Evolutionary conservation across 202 grass and related monocot genomes (phyloP), one percentile per base, ranked within the genome.

Genomic region (Setaria italica): DNA sequence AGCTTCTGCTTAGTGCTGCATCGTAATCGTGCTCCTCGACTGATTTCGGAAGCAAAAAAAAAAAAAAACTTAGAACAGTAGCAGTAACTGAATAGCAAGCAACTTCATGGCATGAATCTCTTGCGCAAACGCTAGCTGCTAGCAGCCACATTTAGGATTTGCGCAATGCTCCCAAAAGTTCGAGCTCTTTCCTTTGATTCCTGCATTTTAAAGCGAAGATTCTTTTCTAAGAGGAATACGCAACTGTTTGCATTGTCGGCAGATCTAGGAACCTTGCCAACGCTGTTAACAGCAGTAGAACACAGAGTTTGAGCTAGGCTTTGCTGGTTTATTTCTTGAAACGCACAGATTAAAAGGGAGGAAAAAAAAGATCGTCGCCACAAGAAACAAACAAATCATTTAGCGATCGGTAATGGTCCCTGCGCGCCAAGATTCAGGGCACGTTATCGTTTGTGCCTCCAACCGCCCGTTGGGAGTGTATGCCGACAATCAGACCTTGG

Each of bases 381-480:
- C 46, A 33, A 57, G 43, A 85, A 84, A 68, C 85, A 85, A 80
- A 87, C 57, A 82, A 43, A 68, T 19, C 16, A 62, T 62, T 79
- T 16, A 30, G 67, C 59, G 62, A 76, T 80, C 13, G 63, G 54
- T 47, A 50, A 80, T 91, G 77, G 85, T 77, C 81, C 85, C 68
- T 87, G 76, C 25, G 15, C 1, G 37, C 14, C 45, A 79, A 78
- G 71, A 60, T 80, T 19, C 54, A 55, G 15, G 75, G 4, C 59
- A 60, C 53, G 33, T 35, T 70, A 80, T 76, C 62, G 77, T 32
- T 64, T 70, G 75, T 66, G 77, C 70, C 33, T 67, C 56, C 81
- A 81, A 72, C 77, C 76, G 81, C 75, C 35, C 59, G 6, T 87
- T 64, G 11, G 21, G 58, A 32, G 9, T 59, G 29, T 59, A 80